Evolutionary conservation across 345 rosid species (phyloP), one percentile per base, ranked within the genome.

Genomic region (Boechera stricta): DNA sequence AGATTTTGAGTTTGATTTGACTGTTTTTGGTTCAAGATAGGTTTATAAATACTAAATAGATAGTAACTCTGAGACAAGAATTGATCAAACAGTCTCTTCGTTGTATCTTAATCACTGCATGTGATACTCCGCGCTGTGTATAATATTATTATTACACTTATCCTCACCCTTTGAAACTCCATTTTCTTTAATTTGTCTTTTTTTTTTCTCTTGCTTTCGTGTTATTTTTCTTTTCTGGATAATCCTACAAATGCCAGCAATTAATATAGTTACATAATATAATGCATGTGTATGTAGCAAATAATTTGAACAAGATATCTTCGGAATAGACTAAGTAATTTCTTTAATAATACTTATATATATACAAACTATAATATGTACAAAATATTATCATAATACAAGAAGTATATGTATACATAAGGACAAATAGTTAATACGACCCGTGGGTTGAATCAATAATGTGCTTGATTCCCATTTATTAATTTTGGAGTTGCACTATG

Each of bases 391-490:
- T 55, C 26, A 64, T 42, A 12, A 64, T 64, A 53, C 48, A 51
- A 29, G 15, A 53, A 41, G 10, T 29, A 12, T 39, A 16, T 56
- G 11, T 45, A 65, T 48, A 60, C n/a, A 41, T 67, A 75, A 39
- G 28, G 79, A 76, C 69, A 69, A 41, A 76, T 67, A 41, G 63
- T 69, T 51, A 41, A 51, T 29, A 60, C 51, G 79, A 69, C 69
- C 74, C 79, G 79, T 76, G 79, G 73, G 60, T 47, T 67, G 52
- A 21, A 29, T 62, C 68, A 75, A 75, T 75, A 75, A 75, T 75
- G 72, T 75, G 59, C 4, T 57, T 66, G 72, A 57, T 75, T 38
- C 35, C 57, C 11, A 44, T 64, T 52, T 12, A 28, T 7, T 63
- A 39, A 29, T 52, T 21, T 49, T 72, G 48, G 39, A 4, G 5